These are phyloP conservation scores for Silene vulgaris DNA, from an alignment of 179 eudicot species.

Conservation along the genomic window DNA sequence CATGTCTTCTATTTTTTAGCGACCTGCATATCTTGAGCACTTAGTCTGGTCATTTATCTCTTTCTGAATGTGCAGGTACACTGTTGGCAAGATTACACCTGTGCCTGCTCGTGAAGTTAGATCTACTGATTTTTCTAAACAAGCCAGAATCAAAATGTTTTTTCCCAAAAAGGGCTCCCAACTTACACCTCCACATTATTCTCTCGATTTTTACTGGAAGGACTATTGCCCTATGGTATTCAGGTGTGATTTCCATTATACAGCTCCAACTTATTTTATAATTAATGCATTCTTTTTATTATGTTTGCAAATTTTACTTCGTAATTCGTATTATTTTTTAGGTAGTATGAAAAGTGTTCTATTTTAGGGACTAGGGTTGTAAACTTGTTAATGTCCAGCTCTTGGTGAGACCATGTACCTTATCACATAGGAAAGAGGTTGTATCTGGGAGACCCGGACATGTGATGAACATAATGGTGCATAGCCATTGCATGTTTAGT, in stretches of 20 bases:
- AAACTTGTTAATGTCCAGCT: background rate
- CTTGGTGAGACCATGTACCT: slow-evolving; percentile 7
- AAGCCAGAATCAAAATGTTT: slow-evolving; percentile 46
- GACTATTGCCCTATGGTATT: slow-evolving; percentile 81
- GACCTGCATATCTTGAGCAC: slow-evolving; percentile 16
- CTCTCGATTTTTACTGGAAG: slow-evolving; percentile 49
- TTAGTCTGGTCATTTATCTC: slow-evolving; percentile 14
- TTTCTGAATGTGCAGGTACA: slow-evolving; percentile 50
- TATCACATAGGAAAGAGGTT: slow-evolving; percentile 1
- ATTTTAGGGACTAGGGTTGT: background rate
- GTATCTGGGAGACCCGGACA: background rate
- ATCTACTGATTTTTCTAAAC: slow-evolving; percentile 42
- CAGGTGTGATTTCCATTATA: slow-evolving; percentile 38
- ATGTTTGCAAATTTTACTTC: background rate
- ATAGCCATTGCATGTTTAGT: background rate
- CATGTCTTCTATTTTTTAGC: background rate
- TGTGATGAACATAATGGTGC: slow-evolving; percentile 15
- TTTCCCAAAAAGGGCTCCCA: slow-evolving; percentile 45
- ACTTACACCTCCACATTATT: slow-evolving; percentile 49
- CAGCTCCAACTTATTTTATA: slow-evolving; percentile 11
- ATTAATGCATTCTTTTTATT: background rate
- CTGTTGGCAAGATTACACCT: slow-evolving; percentile 97
- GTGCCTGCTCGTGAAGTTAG: slow-evolving; percentile 65
- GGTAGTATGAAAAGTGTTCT: slow-evolving; percentile 3
- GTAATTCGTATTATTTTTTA: background rate